These are phyloP conservation scores for Jaltomata sinuosa DNA, from an alignment of 257 asterid species.

Conservation along the genomic window DNA sequence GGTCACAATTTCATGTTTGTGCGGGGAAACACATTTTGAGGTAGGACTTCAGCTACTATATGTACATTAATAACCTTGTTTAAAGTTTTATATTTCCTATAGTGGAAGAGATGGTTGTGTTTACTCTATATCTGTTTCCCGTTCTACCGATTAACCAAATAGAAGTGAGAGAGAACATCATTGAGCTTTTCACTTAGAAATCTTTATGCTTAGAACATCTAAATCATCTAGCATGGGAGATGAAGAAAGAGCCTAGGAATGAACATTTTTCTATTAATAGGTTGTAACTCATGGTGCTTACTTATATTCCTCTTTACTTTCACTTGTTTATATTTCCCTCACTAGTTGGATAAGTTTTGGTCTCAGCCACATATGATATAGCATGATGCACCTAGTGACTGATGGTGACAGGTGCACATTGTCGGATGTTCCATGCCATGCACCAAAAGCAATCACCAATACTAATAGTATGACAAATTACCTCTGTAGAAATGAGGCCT, in stretches of 20 bases:
- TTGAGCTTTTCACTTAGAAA: neutral
- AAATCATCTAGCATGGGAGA: neutral
- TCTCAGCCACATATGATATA: neutral
- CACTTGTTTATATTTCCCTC: neutral
- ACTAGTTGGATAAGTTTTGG: neutral
- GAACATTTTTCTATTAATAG: neutral
- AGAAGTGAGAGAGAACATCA: neutral
- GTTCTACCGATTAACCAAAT: neutral
- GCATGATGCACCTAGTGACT: neutral
- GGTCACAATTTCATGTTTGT: conserved; percentile 80
- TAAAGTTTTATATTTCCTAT: neutral
- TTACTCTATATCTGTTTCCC: neutral
- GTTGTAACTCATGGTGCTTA: neutral
- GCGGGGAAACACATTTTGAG: conserved; percentile 84
- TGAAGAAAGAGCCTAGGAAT: neutral
- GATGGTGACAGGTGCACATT: neutral
- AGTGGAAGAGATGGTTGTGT: neutral
- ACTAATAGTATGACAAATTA: neutral
- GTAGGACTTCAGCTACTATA: conserved; percentile 30
- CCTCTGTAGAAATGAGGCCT: neutral
- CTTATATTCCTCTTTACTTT: neutral
- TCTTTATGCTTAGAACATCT: neutral
- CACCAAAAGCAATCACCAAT: neutral
- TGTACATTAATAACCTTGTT: neutral
- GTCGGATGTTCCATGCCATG: neutral